Percentiles rank a stretch among this genome's conserved stretches.
phyloP scores from a whole-genome alignment of 1,284 basidiomycete genomes.

The Coriolopsis trogii region DNA sequence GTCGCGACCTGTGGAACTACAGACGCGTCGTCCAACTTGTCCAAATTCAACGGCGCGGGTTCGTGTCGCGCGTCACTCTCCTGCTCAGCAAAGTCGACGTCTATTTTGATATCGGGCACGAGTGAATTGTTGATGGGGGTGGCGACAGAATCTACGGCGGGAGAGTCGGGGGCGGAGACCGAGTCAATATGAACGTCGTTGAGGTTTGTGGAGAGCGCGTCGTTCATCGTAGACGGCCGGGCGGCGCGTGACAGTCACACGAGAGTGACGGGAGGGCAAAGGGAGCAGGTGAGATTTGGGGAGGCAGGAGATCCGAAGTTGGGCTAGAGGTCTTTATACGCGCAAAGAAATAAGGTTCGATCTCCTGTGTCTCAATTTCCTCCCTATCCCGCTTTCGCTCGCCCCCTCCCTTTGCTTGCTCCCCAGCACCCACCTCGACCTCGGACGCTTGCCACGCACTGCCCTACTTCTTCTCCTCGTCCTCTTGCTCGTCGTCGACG shows the following conservation, averaged over 20 bases:
- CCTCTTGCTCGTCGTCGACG: slow-evolving; percentile 52
- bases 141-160: slow-evolving; percentile 55
- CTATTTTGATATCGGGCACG: slow-evolving; percentile 58
- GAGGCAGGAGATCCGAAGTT: slow-evolving; percentile 70
- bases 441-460: slow-evolving; percentile 14
- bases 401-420: slow-evolving; percentile 24
- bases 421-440: slow-evolving; percentile 18
- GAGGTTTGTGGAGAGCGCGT: slow-evolving; percentile 36
- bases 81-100: slow-evolving; percentile 58
- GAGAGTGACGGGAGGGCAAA: slow-evolving; percentile 34
- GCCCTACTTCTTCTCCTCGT: slow-evolving; percentile 53
- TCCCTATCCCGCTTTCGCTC: slow-evolving; percentile 29
- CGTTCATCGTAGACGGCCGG: slow-evolving; percentile 33
- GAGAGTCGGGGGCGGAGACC: slow-evolving; percentile 43
- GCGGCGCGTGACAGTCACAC: slow-evolving; percentile 47
- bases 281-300: slow-evolving; percentile 61
- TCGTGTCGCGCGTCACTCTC: slow-evolving; percentile 69
- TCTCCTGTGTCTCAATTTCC: slow-evolving; percentile 63
- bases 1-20: slow-evolving; percentile 45
- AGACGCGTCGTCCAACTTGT: slow-evolving; percentile 45
- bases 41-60: slow-evolving; percentile 49
- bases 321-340: slow-evolving; percentile 75
- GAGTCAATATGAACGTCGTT: slow-evolving; percentile 48
- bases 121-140: slow-evolving; percentile 56
- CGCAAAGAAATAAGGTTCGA: slow-evolving; percentile 78